A percentile compares a stretch with the other conserved stretches of the same genome.
Evolutionary conservation across 768 basidiomycete species (phyloP).

Genomic region (Asterophora lycoperdoides): DNA sequence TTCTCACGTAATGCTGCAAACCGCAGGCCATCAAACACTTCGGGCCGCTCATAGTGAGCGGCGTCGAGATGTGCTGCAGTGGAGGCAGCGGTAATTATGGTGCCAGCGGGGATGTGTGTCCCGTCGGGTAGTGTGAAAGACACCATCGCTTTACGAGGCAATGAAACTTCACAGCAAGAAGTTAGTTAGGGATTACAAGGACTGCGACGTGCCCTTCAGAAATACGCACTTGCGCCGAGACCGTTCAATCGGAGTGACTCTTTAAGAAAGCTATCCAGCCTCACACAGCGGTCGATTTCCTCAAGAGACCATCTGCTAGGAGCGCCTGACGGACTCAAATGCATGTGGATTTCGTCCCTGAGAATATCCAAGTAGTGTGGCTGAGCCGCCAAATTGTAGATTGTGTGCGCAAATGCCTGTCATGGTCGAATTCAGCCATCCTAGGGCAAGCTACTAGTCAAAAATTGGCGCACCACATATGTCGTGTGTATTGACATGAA

Average conservation of each 20-base stretch:
- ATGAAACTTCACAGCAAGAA: too few species aligned
- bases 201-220: too few species aligned
- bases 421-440: not conserved
- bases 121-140: slow-evolving; percentile 11
- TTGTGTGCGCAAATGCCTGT: slow-evolving; percentile 26
- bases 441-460: not conserved
- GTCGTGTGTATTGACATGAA: slow-evolving; percentile 34
- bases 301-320: slow-evolving; percentile 3
- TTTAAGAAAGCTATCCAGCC: slow-evolving; percentile 34
- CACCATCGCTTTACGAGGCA: slow-evolving; percentile 21
- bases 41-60: slow-evolving; percentile 28
- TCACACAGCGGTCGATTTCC: slow-evolving; percentile 11
- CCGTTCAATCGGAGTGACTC: slow-evolving; percentile 30
- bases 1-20: slow-evolving; percentile 23
- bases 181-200: too few species aligned
- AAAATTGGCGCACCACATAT: slow-evolving; percentile 14
- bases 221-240: slow-evolving; percentile 25
- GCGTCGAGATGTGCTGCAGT: slow-evolving; percentile 15
- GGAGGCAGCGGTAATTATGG: slow-evolving; percentile 7
- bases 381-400: slow-evolving; percentile 25
- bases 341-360: slow-evolving; percentile 29
- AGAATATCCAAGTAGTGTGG: slow-evolving; percentile 26
- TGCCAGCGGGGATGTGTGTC: slow-evolving; percentile 4
- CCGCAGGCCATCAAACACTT: slow-evolving; percentile 39
- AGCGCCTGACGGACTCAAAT: slow-evolving; percentile 10